A percentile compares a stretch with the other conserved stretches of the same genome.
These are phyloP conservation scores for Beauveria rudraprayagi DNA, from an alignment of 2,329 filamentous ascomycete species.

Conservation along the genomic window DNA sequence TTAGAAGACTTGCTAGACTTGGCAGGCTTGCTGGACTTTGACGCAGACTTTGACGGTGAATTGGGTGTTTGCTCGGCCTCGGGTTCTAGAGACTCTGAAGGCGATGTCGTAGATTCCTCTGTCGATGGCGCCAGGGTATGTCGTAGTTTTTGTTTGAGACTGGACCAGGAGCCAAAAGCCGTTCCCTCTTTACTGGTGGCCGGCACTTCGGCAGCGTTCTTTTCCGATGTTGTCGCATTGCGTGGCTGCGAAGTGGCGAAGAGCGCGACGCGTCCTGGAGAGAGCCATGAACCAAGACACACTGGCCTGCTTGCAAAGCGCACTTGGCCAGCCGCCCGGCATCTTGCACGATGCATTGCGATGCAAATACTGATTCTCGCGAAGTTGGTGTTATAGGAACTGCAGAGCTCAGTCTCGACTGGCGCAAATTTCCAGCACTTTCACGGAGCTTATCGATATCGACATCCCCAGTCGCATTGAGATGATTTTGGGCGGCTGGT, in stretches of 20 bases:
- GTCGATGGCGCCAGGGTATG: background rate
- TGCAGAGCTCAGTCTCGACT: background rate
- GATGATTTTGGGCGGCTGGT: background rate
- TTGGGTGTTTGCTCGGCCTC: background rate
- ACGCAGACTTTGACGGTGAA: background rate
- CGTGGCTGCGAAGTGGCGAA: background rate
- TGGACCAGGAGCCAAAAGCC: background rate
- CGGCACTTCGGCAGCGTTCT: background rate
- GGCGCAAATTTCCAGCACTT: background rate
- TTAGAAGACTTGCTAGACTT: background rate
- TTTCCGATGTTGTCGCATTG: background rate
- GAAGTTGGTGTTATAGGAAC: background rate
- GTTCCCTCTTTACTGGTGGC: background rate
- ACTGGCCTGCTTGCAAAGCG: background rate
- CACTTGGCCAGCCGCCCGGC: background rate
- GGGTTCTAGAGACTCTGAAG: background rate
- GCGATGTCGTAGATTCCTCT: background rate
- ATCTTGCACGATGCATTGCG: conserved; percentile 2
- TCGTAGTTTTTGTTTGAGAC: background rate
- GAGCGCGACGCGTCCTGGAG: background rate
- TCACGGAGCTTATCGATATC: conserved; percentile 4
- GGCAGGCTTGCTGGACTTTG: background rate
- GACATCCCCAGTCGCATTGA: background rate
- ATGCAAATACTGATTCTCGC: background rate
- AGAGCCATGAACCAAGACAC: background rate